phyloP scores from a whole-genome alignment of 108 stramenopile genomes.

The Skeletonema grethae region DNA sequence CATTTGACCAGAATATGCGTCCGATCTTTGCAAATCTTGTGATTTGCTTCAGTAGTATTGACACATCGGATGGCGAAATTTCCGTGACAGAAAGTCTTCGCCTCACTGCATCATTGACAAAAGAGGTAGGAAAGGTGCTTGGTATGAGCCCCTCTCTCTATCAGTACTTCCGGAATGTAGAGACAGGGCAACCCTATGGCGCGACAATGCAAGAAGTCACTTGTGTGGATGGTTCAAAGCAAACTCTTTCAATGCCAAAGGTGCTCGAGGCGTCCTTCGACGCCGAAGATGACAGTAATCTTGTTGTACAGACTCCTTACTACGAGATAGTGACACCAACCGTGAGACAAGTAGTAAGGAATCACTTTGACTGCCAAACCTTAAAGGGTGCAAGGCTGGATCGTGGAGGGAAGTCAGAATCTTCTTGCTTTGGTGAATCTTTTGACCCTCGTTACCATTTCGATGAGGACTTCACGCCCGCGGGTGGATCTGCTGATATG shows the following conservation, averaged over 20 bases:
- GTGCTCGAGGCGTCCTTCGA: conserved; percentile 33
- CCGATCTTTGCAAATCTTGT: conserved; percentile 80
- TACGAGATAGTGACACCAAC: conserved; percentile 53
- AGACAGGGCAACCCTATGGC: conserved; percentile 58
- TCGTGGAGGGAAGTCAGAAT: conserved; percentile 13
- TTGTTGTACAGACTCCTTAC: background rate
- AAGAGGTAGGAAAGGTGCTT: conserved; percentile 60
- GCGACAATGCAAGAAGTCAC: conserved; percentile 30
- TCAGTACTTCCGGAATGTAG: conserved; percentile 73
- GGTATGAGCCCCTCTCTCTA: conserved; percentile 73
- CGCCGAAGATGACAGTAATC: conserved; percentile 5
- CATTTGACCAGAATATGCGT: conserved; percentile 68
- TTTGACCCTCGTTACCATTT: conserved; percentile 45
- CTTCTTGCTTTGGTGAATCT: conserved; percentile 68
- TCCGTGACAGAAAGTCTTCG: conserved; percentile 43
- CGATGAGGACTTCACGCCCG: conserved; percentile 34
- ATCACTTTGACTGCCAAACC: conserved; percentile 54
- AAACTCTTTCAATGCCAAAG: conserved; percentile 35
- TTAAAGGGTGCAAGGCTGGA: conserved; percentile 42
- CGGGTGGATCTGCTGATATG: conserved; percentile 38
- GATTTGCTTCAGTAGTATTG: conserved; percentile 71
- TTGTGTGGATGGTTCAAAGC: conserved; percentile 40
- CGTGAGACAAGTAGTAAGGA: conserved; percentile 46
- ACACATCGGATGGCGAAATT: conserved; percentile 73
- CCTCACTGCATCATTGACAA: conserved; percentile 28